These are phyloP conservation scores for Flaveria linearis DNA, from an alignment of 129 eudicot species.

Conservation along the genomic window DNA sequence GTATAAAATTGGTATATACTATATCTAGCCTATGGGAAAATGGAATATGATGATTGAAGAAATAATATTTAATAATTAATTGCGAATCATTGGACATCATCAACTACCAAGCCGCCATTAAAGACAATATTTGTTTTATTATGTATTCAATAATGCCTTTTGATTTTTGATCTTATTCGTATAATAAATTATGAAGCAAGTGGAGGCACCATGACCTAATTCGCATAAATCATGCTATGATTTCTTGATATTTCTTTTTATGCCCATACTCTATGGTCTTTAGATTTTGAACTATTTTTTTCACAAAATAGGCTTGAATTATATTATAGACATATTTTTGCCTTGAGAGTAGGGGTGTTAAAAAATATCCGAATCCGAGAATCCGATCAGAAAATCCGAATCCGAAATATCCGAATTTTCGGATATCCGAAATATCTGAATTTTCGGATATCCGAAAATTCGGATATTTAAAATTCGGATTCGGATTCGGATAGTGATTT, in stretches of 20 bases:
- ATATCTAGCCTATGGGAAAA: too few species aligned
- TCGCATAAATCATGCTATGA: slow-evolving; percentile 1
- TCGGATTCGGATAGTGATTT: too few species aligned
- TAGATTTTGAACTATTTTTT: not conserved
- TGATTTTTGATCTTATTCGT: not conserved
- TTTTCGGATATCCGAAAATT: too few species aligned
- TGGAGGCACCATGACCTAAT: not conserved
- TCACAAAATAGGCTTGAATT: too few species aligned
- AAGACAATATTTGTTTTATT: not conserved
- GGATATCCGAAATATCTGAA: too few species aligned
- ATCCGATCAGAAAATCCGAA: too few species aligned
- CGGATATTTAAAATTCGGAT: too few species aligned
- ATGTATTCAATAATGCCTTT: not conserved
- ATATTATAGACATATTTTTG: too few species aligned
- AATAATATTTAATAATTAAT: not conserved
- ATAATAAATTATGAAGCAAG: not conserved
- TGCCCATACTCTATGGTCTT: not conserved
- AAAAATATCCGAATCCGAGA: too few species aligned
- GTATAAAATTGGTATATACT: too few species aligned
- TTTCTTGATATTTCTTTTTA: not conserved
- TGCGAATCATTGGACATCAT: not conserved
- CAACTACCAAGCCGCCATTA: not conserved
- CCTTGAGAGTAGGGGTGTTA: too few species aligned
- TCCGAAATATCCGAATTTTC: too few species aligned
- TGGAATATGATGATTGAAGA: not conserved